Conservation (phyloP, 164 flowering plant genomes). For the Santalum album region DNA sequence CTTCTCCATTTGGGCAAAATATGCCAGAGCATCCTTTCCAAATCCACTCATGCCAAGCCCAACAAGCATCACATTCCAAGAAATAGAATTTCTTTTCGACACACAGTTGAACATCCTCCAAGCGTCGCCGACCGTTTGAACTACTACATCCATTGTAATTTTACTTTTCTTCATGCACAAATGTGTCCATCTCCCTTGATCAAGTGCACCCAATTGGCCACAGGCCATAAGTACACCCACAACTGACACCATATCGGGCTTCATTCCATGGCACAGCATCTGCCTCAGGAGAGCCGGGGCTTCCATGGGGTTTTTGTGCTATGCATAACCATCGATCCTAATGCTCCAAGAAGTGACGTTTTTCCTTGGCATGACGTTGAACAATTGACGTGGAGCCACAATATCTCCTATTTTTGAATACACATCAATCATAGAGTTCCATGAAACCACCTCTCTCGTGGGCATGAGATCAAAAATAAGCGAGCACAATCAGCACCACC, state of each 20-base stretch:
- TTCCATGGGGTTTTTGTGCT: conserved; percentile 19
- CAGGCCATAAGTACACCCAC: conserved; percentile 25
- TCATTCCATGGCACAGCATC: conserved; percentile 24
- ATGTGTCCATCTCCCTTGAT: conserved; percentile 36
- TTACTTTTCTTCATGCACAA: conserved; percentile 18
- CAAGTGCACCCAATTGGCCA: conserved; percentile 32
- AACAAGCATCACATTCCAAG: conserved; percentile 32
- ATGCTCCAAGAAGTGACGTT: conserved; percentile 36
- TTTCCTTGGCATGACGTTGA: conserved; percentile 21
- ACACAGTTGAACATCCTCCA: conserved; percentile 15
- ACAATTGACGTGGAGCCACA: conserved; percentile 21
- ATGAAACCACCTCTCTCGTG: conserved; percentile 23
- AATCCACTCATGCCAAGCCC: conserved; percentile 25
- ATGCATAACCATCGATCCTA: conserved; percentile 28
- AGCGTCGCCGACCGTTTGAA: conserved; percentile 25
- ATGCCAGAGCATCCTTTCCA: conserved; percentile 21
- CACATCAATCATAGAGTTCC: conserved; percentile 34
- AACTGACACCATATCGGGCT: conserved; percentile 23
- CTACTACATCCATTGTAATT: conserved; percentile 18
- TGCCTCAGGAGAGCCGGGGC: conserved; percentile 23
- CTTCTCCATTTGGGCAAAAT: conserved; percentile 20
- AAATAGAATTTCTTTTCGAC: conserved; percentile 19
- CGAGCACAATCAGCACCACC: conserved; percentile 23
- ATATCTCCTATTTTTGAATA: conserved; percentile 28
- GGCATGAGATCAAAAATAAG: conserved; percentile 25